Base-by-base conservation (phyloP, 2,329 filamentous ascomycete species). In the Colletotrichum camelliae region DNA sequence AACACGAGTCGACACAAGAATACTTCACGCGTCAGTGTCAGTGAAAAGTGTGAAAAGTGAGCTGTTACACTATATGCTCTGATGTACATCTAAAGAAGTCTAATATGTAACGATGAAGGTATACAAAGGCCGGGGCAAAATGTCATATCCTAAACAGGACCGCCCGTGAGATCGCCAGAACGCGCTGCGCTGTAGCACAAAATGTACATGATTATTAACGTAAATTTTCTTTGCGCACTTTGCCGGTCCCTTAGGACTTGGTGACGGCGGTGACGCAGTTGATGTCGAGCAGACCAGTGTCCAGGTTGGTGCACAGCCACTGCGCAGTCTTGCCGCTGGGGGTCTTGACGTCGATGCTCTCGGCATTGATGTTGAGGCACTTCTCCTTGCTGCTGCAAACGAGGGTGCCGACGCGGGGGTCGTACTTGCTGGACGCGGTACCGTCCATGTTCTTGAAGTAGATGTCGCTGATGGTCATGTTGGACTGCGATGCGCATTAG, bases 361-460 rank as follows among this genome's bases (percentile, higher is more conserved):
- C 33, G 18, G 74, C 74, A n/a, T 72, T 73, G 67, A 77, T 77
- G 70, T 77, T 77, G 18, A 48, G 7, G 33, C 76, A 77, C 67
- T 68, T 77, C 74, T 57, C 27, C n/a, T 61, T 62, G 39, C 70
- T 76, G 57, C 76, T 77, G 70, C 76, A 77, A 52, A 77, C 74
- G 29, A 77, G 70, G 13, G 60, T 74, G 7, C 76, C 76, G 29
- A 75, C 76, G 35, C 70, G 62, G 21, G 76, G 76, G 67, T 77
- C 75, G 67, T 71, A 55, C 67, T 77, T 71, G 67, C 67, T 71
- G n/a, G 76, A 77, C 10, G 74, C 29, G 7, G 67, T 74, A 43
- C 76, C 76, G 48, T 71, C 65, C 64, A 77, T 70, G 58, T 77
- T 74, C 71, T 75, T 77, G 67, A 77, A 77, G 31, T 74, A 74